Base-by-base conservation (phyloP, 108 stramenopile genomes). In the Skeletonema marinoi region DNA sequence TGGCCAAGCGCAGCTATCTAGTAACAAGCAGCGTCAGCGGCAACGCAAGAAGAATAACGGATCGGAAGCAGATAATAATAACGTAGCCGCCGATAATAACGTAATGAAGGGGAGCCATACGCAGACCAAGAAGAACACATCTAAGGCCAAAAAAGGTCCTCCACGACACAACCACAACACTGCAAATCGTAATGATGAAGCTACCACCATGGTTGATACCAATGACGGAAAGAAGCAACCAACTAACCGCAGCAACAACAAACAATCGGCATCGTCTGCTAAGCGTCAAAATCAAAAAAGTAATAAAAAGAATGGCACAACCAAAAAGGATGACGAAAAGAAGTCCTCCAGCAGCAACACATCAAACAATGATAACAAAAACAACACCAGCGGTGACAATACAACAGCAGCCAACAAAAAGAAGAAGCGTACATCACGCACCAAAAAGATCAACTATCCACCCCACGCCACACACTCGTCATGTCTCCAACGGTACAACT, bases 361-460 rank as follows among this genome's bases (percentile, higher is more conserved):
- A n/a, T 50, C 13, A 32, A 61, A 48, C 17, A 61, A 61, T 29
- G 48, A 29, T n/a, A n/a, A 44, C 9, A 30, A 51, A 12, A 30
- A 16, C 1, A 29, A 16, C 16, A 42, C n/a, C 10, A 32, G 21
- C 12, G 42, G n/a, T 9, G n/a, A 64, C 19, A 42, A 4, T 21
- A 64, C 8, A 29, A 9, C 63, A 3, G n/a, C 32, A 6, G 31
- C 25, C 3, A 14, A 3, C 0, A 64, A 64, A 7, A 64, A 64
- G 63, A 41, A 41, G 39, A 64, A 64, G 36, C 25, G 63, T 7
- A 65, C 33, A 41, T 32, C 35, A 7, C 74, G 74, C 50, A 78
- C 77, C 66, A 82, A 78, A 56, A 73, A 70, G 19, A 51, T 48
- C 42, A 71, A 62, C 51, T 92, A 89, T 80, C 82, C 84, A 32